Percentiles rank a stretch among this genome's conserved stretches.
Evolutionary conservation across 78 protist species (phyloP).

Genomic region (Polysphondylium violaceum): DNA sequence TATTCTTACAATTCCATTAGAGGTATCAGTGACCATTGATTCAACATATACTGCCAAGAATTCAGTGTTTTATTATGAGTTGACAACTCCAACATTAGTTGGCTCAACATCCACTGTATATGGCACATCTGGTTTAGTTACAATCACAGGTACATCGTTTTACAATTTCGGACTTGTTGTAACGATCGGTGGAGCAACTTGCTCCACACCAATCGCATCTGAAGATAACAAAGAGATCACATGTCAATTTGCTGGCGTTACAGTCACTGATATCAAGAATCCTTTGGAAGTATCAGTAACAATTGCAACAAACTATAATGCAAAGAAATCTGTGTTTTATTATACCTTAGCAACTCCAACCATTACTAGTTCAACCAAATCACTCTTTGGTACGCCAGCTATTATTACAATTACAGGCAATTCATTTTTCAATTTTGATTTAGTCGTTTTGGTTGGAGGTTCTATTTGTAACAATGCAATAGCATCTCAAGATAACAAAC

Average conservation of each 20-base stretch:
- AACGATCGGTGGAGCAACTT: background rate
- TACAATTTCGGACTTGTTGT: background rate
- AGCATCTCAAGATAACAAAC: background rate
- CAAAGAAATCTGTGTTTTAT: background rate
- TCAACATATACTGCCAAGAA: background rate
- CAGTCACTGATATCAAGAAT: background rate
- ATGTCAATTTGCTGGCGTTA: background rate
- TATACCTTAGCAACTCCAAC: background rate
- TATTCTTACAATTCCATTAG: background rate
- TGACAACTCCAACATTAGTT: background rate
- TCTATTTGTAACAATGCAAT: background rate
- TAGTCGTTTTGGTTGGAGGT: background rate
- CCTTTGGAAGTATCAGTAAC: background rate
- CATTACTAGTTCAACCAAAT: background rate
- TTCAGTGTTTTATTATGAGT: background rate
- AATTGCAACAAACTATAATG: background rate
- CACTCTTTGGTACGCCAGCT: background rate
- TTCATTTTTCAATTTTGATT: background rate
- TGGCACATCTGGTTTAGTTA: background rate
- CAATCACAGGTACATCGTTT: background rate
- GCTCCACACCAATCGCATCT: background rate
- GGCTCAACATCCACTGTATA: background rate
- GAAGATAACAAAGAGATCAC: background rate
- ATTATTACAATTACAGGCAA: background rate
- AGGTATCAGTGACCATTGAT: background rate